A percentile compares a stretch with the other conserved stretches of the same genome.
phyloP scores from a whole-genome alignment of 495 filamentous ascomycete species.

The Lophiostoma macrostomum region DNA sequence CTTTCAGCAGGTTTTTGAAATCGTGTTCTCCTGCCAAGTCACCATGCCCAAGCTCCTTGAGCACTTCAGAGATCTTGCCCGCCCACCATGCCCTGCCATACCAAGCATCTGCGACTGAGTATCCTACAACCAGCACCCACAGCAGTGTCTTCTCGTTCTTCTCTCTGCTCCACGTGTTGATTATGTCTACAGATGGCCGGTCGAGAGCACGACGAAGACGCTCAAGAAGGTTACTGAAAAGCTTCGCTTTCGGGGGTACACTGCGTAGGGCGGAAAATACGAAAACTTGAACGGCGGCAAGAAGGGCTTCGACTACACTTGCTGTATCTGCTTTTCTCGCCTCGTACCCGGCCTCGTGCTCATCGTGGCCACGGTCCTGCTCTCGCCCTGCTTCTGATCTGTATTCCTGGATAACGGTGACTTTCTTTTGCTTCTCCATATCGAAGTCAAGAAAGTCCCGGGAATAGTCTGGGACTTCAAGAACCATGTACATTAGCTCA shows the following conservation, averaged over 20 bases:
- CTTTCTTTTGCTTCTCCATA: background rate
- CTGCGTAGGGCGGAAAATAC: conserved; percentile 21
- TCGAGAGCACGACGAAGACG: conserved; percentile 13
- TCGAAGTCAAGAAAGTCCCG: conserved; percentile 23
- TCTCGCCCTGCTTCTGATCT: too few species aligned
- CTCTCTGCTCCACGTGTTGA: conserved; percentile 15
- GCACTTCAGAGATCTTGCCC: conserved; percentile 3
- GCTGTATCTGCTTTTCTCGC: conserved; percentile 13
- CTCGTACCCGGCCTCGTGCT: too few species aligned
- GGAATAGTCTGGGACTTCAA: conserved; percentile 19
- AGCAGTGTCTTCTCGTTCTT: conserved; percentile 23
- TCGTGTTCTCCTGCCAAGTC: too few species aligned
- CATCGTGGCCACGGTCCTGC: too few species aligned
- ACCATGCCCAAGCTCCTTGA: background rate
- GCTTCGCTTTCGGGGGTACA: conserved; percentile 14
- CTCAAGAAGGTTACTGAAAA: conserved; percentile 24
- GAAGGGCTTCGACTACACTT: conserved; percentile 19
- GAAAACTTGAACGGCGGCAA: conserved; percentile 22
- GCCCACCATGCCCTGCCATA: conserved; percentile 16
- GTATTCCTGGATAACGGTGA: too few species aligned
- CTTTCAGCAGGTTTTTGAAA: conserved; percentile 2
- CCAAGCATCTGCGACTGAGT: conserved; percentile 1
- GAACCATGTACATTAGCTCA: conserved; percentile 21
- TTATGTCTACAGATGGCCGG: conserved; percentile 1
- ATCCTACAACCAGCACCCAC: conserved; percentile 23